Evolutionary conservation across 805 yeast genomes (phyloP).

Genomic region (Zygotorulaspora chibaensis): DNA sequence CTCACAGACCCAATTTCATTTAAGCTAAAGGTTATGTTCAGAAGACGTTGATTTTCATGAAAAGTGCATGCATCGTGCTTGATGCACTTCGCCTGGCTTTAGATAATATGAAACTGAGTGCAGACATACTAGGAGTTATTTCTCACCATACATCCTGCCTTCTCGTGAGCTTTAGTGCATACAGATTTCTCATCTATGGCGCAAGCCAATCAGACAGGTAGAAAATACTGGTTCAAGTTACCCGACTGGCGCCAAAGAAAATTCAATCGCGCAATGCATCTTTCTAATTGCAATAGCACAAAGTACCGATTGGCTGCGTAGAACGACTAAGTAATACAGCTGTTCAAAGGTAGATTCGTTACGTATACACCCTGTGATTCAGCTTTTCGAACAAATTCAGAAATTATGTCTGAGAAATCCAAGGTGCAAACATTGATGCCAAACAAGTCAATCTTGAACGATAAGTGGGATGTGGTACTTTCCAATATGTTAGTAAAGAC

Average conservation of each 20-base stretch:
- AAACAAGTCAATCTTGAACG: conserved; percentile 55
- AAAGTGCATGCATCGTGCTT: too few relatives aligned
- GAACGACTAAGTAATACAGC: not conserved
- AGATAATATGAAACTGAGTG: too few relatives aligned
- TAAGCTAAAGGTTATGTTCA: too few relatives aligned
- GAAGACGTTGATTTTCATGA: too few relatives aligned
- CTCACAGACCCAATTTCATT: too few relatives aligned
- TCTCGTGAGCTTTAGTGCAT: not conserved
- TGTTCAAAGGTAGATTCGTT: too few relatives aligned
- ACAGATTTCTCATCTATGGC: not conserved
- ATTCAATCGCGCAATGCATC: too few relatives aligned
- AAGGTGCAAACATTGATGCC: conserved; percentile 10
- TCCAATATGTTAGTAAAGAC: conserved; percentile 93
- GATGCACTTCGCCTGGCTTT: too few relatives aligned
- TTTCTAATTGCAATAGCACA: not conserved
- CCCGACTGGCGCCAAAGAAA: conserved; percentile 1
- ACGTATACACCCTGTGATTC: not conserved
- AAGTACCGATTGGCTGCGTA: not conserved
- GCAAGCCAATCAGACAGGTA: conserved; percentile 7
- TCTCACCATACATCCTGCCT: not conserved
- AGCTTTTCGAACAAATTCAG: not conserved
- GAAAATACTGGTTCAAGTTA: not conserved
- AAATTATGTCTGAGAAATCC: conserved; percentile 8
- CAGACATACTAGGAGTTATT: too few relatives aligned
- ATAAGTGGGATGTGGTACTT: conserved; percentile 92